Evolutionary conservation across 768 basidiomycete genomes (phyloP).

Genomic region (Leucosporidium scottii): DNA sequence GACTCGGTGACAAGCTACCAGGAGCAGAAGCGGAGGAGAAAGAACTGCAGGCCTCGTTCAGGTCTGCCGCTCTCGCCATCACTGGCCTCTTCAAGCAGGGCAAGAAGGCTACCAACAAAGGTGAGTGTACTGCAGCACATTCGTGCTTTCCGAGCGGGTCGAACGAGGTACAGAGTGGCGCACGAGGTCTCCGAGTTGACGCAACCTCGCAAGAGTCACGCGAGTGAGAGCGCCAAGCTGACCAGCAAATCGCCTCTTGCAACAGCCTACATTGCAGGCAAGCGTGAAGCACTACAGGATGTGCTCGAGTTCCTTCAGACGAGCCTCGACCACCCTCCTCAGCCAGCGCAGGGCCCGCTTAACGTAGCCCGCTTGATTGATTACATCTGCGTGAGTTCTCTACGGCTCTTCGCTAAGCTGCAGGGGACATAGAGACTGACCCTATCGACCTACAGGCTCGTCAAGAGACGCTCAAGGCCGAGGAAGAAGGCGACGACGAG

Average conservation of each 20-base stretch:
- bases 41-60: slow-evolving; percentile 12
- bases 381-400: slow-evolving; percentile 24
- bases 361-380: slow-evolving; percentile 27
- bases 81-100: slow-evolving; percentile 30
- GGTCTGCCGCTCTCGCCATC: slow-evolving; percentile 17
- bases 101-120: slow-evolving; percentile 19
- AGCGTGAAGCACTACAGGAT: slow-evolving; percentile 31
- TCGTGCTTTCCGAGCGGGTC: no score
- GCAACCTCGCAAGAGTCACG: neutral
- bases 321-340: slow-evolving; percentile 23
- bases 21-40: slow-evolving; percentile 2
- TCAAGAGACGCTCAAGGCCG: slow-evolving; percentile 28
- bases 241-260: neutral
- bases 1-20: slow-evolving; percentile 15
- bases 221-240: neutral
- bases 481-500: slow-evolving; percentile 29
- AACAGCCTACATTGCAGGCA: slow-evolving; percentile 26
- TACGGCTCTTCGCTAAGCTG: neutral
- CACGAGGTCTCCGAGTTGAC: neutral
- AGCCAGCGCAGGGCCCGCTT: neutral
- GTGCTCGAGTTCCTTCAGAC: slow-evolving; percentile 33
- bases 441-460: slow-evolving; percentile 12
- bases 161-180: neutral
- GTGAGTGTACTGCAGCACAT: slow-evolving; percentile 1
- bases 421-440: neutral